A percentile compares a stretch with the other conserved stretches of the same genome.
Conservation (phyloP, 2,329 filamentous ascomycete genomes). For the Calonectria hongkongensis region DNA sequence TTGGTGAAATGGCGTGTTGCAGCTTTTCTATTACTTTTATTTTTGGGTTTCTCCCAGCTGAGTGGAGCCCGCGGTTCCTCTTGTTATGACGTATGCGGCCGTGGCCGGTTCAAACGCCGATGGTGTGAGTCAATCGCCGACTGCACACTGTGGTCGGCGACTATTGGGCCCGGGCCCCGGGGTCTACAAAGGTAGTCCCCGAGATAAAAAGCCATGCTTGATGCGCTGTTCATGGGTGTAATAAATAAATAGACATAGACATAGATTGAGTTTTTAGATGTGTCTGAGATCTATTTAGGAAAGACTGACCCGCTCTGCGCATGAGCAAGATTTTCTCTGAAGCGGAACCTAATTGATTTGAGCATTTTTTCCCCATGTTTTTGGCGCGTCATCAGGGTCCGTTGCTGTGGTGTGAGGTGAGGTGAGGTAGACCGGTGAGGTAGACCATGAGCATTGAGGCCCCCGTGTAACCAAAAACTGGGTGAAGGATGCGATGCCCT, state of each 20-base stretch:
- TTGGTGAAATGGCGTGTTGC: too few relatives aligned
- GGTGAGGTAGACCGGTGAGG: too few relatives aligned
- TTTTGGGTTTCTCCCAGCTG: too few relatives aligned
- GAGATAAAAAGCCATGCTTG: not conserved
- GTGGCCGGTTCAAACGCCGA: not conserved
- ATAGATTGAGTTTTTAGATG: not conserved
- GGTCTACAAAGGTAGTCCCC: not conserved
- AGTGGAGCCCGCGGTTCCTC: too few relatives aligned
- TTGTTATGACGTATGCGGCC: not conserved
- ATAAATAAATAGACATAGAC: not conserved
- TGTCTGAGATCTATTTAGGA: not conserved
- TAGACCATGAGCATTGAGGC: not conserved
- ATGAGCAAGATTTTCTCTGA: not conserved
- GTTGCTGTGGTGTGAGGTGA: not conserved
- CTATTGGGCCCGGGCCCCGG: not conserved
- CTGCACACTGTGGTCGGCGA: not conserved
- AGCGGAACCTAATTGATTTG: not conserved
- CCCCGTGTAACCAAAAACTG: not conserved
- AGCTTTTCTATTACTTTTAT: too few relatives aligned
- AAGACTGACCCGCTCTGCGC: not conserved
- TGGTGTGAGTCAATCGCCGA: not conserved
- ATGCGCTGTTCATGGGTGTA: not conserved
- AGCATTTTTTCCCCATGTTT: not conserved
- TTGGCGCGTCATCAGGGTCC: not conserved
- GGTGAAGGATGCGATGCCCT: not conserved